Evolutionary conservation across 2,329 filamentous ascomycete genomes (phyloP).

Genomic region (Myrmaecium sp.): DNA sequence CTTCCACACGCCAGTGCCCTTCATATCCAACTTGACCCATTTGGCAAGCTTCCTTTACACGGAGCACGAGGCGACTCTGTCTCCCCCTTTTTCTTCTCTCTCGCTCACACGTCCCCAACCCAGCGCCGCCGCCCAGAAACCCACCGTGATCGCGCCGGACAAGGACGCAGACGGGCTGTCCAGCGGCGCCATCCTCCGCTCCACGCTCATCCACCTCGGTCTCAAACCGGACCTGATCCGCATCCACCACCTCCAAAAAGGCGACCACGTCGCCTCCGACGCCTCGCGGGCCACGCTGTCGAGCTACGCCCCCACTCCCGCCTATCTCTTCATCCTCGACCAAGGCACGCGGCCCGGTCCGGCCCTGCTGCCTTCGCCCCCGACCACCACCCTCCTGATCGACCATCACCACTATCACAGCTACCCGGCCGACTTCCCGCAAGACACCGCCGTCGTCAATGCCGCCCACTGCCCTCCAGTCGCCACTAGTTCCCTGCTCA

Average conservation of each 20-base stretch:
- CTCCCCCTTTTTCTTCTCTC: constrained; percentile 2
- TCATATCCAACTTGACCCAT: constrained; percentile 2
- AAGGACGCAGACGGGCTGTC: constrained; percentile 53
- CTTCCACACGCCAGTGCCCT: not conserved
- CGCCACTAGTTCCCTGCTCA: constrained; percentile 45
- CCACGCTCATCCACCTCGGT: constrained; percentile 42
- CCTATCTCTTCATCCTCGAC: constrained; percentile 47
- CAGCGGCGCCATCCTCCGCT: constrained; percentile 45
- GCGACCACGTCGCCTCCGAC: constrained; percentile 39
- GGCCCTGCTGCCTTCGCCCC: constrained; percentile 32
- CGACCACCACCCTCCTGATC: constrained; percentile 39
- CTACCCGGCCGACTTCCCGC: constrained; percentile 40
- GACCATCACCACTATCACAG: constrained; percentile 45
- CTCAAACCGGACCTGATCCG: constrained; percentile 35
- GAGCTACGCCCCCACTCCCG: constrained; percentile 30
- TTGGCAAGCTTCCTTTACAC: not conserved
- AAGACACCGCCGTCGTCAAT: constrained; percentile 37
- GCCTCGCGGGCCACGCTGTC: constrained; percentile 35
- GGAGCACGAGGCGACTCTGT: not conserved
- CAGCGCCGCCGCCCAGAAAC: constrained; percentile 34
- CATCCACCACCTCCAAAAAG: constrained; percentile 43
- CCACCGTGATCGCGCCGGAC: constrained; percentile 46
- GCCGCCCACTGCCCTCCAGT: constrained; percentile 49
- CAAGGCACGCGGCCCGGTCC: constrained; percentile 42
- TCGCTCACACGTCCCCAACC: not conserved